Evolutionary conservation across 805 yeast genomes (phyloP).

Genomic region (Tetrapisispora taiwanensis): DNA sequence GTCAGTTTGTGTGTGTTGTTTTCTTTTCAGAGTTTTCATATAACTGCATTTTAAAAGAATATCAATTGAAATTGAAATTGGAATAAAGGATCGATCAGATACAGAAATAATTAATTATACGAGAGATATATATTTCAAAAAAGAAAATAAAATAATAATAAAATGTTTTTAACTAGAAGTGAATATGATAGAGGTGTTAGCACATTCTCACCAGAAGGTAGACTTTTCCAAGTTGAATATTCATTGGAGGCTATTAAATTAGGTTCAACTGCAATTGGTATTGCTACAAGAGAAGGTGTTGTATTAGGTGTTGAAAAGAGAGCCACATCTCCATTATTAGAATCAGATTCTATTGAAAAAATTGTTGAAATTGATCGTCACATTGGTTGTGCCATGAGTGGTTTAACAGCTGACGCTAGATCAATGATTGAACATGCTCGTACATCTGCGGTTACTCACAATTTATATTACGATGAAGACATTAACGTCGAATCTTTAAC

Average conservation of each 20-base stretch:
- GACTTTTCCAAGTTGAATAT: conserved; percentile 95
- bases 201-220: conserved; percentile 97
- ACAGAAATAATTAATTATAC: too few species aligned
- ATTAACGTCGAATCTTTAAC: conserved; percentile 89
- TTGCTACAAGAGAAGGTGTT: conserved; percentile 90
- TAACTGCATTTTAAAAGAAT: too few species aligned
- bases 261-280: conserved; percentile 91
- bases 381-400: conserved; percentile 98
- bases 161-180: conserved; percentile 96
- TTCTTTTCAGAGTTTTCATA: too few species aligned
- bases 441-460: conserved; percentile 78
- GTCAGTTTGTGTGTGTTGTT: too few species aligned
- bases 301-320: conserved; percentile 94
- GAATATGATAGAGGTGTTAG: conserved; percentile 98
- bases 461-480: conserved; percentile 82
- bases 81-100: too few species aligned
- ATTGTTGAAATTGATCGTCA: conserved; percentile 90
- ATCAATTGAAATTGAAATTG: too few species aligned
- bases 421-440: conserved; percentile 98
- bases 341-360: conserved; percentile 88
- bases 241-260: conserved; percentile 93
- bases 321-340: conserved; percentile 85
- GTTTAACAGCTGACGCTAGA: conserved; percentile 96
- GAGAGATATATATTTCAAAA: too few species aligned
- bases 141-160: too few species aligned